Conservation (phyloP, 2,329 filamentous ascomycete species). For the Thelonectria rubi region DNA sequence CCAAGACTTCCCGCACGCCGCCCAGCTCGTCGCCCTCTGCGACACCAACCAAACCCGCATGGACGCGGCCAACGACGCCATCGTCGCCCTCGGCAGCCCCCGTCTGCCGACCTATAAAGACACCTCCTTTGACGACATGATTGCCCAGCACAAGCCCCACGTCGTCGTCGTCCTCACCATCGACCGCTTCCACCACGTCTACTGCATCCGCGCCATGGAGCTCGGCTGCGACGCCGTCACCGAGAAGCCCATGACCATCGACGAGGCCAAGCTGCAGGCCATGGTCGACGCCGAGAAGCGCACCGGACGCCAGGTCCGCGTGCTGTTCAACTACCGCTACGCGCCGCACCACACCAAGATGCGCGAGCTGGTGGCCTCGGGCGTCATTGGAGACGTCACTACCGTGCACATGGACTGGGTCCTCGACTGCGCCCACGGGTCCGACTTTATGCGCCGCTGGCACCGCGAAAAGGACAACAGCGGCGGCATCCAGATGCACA, state of each 20-base stretch:
- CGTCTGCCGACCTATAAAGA: conserved; percentile 64
- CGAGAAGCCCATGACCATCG: conserved; percentile 73
- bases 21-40: conserved; percentile 64
- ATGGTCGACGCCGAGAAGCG: conserved; percentile 52
- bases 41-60: conserved; percentile 70
- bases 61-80: conserved; percentile 61
- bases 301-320: conserved; percentile 58
- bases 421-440: conserved; percentile 68
- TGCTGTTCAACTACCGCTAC: conserved; percentile 72
- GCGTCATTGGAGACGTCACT: conserved; percentile 64
- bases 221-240: conserved; percentile 68
- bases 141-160: conserved; percentile 64
- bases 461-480: conserved; percentile 68
- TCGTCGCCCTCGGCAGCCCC: conserved; percentile 57
- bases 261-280: conserved; percentile 58
- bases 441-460: conserved; percentile 71
- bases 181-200: conserved; percentile 68
- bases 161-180: conserved; percentile 71
- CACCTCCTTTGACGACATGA: conserved; percentile 66
- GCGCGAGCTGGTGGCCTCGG: conserved; percentile 60
- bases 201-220: conserved; percentile 67
- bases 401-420: conserved; percentile 72
- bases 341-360: conserved; percentile 71
- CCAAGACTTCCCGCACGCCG: conserved; percentile 57
- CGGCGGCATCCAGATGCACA: conserved; percentile 69